These are phyloP conservation scores for Cercospora berteroae DNA, from an alignment of 2,329 filamentous ascomycete genomes.

Conservation along the genomic window DNA sequence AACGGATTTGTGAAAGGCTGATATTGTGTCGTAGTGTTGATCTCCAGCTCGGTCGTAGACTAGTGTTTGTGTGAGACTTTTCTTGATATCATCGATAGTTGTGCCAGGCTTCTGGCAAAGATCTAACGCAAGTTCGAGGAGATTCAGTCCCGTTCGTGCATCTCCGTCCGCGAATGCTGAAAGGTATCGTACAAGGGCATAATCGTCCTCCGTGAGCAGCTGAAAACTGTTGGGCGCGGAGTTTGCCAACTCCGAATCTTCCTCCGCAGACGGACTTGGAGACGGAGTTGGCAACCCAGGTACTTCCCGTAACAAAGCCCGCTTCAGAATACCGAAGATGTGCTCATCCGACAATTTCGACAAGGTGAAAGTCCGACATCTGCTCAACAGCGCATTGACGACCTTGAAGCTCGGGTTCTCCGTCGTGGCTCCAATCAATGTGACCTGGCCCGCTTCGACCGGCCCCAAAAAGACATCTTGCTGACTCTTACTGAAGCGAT, in stretches of 20 bases:
- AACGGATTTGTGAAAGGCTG: slow-evolving; percentile 93
- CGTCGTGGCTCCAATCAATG: slow-evolving; percentile 90
- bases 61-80: slow-evolving; percentile 81
- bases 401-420: slow-evolving; percentile 97
- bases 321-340: slow-evolving; percentile 68
- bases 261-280: slow-evolving; percentile 28
- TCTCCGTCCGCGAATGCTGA: slow-evolving; percentile 88
- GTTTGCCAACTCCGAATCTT: not conserved
- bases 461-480: slow-evolving; percentile 94
- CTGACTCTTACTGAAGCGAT: slow-evolving; percentile 85
- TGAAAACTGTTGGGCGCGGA: slow-evolving; percentile 32
- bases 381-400: slow-evolving; percentile 78
- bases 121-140: slow-evolving; percentile 84
- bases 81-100: slow-evolving; percentile 75
- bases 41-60: slow-evolving; percentile 95
- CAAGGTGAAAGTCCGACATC: slow-evolving; percentile 88
- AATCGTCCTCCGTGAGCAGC: slow-evolving; percentile 67
- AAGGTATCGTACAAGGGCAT: slow-evolving; percentile 69
- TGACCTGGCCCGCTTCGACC: slow-evolving; percentile 86
- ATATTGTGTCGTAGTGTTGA: slow-evolving; percentile 97
- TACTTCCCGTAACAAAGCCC: slow-evolving; percentile 60
- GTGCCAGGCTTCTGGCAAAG: slow-evolving; percentile 62
- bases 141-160: slow-evolving; percentile 85
- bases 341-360: slow-evolving; percentile 70
- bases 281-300: slow-evolving; percentile 54